phyloP scores from a whole-genome alignment of 73 alveolate species.

The Paramecium primaurelia region DNA sequence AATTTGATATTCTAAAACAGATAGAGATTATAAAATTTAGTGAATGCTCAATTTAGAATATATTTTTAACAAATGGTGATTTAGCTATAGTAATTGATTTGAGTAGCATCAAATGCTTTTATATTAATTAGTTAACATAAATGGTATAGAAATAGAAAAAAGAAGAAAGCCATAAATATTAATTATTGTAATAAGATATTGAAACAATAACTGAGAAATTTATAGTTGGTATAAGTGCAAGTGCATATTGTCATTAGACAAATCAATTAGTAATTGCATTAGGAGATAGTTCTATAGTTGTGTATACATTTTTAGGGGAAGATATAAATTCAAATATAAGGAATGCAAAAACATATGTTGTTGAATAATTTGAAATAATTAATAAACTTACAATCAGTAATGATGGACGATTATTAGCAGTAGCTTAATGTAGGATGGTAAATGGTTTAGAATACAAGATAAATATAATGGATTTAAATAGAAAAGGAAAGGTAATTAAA shows the following conservation, averaged over 20 bases:
- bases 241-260: not conserved
- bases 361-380: not conserved
- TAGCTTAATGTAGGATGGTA: not conserved
- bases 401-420: slow-evolving; percentile 43
- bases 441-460: not conserved
- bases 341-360: not conserved
- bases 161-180: not conserved
- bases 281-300: not conserved
- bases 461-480: not conserved
- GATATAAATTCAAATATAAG: not conserved
- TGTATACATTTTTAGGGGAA: not conserved
- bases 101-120: not conserved
- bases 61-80: slow-evolving; percentile 1
- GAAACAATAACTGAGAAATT: not conserved
- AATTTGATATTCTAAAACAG: not conserved
- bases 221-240: not conserved
- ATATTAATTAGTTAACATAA: not conserved
- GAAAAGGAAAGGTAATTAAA: slow-evolving; percentile 22
- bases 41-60: not conserved
- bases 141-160: not conserved
- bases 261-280: not conserved
- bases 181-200: not conserved
- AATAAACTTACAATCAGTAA: not conserved
- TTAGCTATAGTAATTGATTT: not conserved
- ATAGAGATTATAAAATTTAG: not conserved